Evolutionary conservation across 345 rosid genomes (phyloP), one percentile per base, ranked within the genome.

Genomic region (Bruguiera parviflora): DNA sequence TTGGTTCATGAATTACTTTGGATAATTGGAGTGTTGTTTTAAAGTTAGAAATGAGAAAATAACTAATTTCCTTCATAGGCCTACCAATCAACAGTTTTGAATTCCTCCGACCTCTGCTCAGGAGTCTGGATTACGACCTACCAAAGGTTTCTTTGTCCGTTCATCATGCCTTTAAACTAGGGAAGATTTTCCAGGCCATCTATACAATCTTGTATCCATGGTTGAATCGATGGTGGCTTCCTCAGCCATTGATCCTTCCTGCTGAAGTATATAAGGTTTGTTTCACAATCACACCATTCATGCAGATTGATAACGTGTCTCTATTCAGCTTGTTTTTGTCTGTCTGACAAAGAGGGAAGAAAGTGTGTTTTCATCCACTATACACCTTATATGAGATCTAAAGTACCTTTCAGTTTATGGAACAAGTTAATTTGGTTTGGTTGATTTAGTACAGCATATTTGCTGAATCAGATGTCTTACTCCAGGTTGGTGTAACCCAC

Each of bases 221-320:
- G 89, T 80, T 94, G 81, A 81, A 91, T 56, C 65, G 60, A 35
- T 55, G 87, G 86, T 94, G 98, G 98, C 84, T 94, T 86, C 98
- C 96, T 37, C 87, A 83, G 70, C 98, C 97, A 4, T 39, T 89
- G 16, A 74, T 91, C 59, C 92, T 94, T 81, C 98, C 98, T 5
- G 90, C 95, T 52, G 97, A 91, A 86, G 96, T 94, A 27, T 84
- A 89, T 74, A 91, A 91, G 96, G 98, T 89, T 68, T 61, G 79
- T 56, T 60, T 79, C 32, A 53, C 58, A 37, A 29, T 65, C 11
- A 27, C 25, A 35, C 60, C 4, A 20, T 46, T 57, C 18, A 3
- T 3, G 19, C 19, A 28, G 8, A 53, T 56, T 13, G 33, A 19
- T 66, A 52, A n/a, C 8, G 20, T 5, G 39, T 8, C 5, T 46